These are phyloP conservation scores for Escovopsis sp. DNA, from an alignment of 2,329 filamentous ascomycete species.

Conservation along the genomic window DNA sequence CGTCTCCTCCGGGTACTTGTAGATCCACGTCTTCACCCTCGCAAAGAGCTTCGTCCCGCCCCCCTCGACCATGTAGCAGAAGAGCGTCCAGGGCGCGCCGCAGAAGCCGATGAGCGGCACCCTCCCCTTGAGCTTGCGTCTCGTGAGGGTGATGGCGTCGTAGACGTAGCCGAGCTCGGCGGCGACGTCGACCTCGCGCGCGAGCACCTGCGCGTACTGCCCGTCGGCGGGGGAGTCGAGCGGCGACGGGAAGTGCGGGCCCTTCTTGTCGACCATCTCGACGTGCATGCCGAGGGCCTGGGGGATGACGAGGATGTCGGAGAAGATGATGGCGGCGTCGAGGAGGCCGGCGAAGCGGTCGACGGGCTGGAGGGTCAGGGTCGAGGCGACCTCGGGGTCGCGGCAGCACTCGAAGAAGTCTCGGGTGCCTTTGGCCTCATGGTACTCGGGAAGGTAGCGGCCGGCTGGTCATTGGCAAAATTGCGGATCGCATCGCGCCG, in stretches of 20 bases:
- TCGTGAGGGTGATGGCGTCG: constrained; percentile 80
- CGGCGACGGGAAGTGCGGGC: constrained; percentile 82
- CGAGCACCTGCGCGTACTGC: constrained; percentile 67
- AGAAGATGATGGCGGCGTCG: constrained; percentile 97
- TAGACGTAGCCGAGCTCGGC: constrained; percentile 87
- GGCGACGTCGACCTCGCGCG: constrained; percentile 66
- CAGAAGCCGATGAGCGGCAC: constrained; percentile 95
- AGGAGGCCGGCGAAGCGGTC: constrained; percentile 82
- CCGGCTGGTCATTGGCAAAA: constrained; percentile 55
- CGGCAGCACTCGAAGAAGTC: constrained; percentile 99
- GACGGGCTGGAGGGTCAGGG: constrained; percentile 84
- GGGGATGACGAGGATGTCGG: constrained; percentile 92
- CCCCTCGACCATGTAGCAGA: constrained; percentile 99
- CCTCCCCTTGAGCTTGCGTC: constrained; percentile 71
- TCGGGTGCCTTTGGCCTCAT: constrained; percentile 74
- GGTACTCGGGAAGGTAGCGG: constrained; percentile 94
- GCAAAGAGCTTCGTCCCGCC: constrained; percentile 92
- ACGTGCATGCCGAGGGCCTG: constrained; percentile 98
- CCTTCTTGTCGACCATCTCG: constrained; percentile 95
- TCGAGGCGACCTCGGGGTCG: constrained; percentile 80
- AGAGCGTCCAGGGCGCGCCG: constrained; percentile 87
- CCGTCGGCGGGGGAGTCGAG: constrained; percentile 63
- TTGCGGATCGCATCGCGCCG: no score
- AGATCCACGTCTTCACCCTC: constrained; percentile 93
- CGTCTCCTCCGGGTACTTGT: constrained; percentile 66